Percentiles rank a stretch among this genome's conserved stretches.
These are phyloP conservation scores for Amesomyces nigricolor DNA, from an alignment of 2,329 filamentous ascomycete species.

Conservation along the genomic window DNA sequence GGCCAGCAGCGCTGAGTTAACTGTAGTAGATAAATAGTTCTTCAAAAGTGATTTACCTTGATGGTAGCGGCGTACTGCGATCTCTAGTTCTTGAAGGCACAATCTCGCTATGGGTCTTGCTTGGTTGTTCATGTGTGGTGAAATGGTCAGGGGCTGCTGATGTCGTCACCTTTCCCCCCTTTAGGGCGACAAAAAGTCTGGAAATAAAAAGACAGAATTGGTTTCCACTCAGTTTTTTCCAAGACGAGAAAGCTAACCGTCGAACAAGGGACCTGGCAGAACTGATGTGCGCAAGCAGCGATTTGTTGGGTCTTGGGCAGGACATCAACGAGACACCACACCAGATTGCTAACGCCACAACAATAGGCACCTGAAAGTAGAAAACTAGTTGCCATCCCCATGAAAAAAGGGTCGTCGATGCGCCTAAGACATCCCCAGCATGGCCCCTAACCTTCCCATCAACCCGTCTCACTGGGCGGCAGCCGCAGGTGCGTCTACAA, in stretches of 20 bases:
- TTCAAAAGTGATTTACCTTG: too few species aligned
- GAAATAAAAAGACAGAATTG: too few species aligned
- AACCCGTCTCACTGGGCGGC: slow-evolving; percentile 48
- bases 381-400: slow-evolving; percentile 71
- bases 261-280: slow-evolving; percentile 64
- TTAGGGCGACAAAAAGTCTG: too few species aligned
- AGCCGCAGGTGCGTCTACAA: slow-evolving; percentile 29
- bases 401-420: slow-evolving; percentile 58
- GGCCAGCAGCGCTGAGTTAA: too few species aligned
- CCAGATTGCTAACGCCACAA: slow-evolving; percentile 63
- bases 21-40: too few species aligned
- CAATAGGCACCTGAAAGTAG: slow-evolving; percentile 69
- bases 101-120: too few species aligned
- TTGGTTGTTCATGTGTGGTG: too few species aligned
- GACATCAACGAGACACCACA: slow-evolving; percentile 62
- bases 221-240: slow-evolving; percentile 11
- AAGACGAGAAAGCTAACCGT: slow-evolving; percentile 62
- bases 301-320: slow-evolving; percentile 69
- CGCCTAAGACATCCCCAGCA: slow-evolving; percentile 80
- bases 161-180: too few species aligned
- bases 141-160: too few species aligned
- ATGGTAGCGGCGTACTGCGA: too few species aligned
- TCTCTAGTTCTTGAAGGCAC: too few species aligned
- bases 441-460: slow-evolving; percentile 53
- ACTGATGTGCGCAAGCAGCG: slow-evolving; percentile 70